A percentile compares a stretch with the other conserved stretches of the same genome.
These are phyloP conservation scores for Durio zibethinus DNA, from an alignment of 345 rosid species.

Conservation along the genomic window DNA sequence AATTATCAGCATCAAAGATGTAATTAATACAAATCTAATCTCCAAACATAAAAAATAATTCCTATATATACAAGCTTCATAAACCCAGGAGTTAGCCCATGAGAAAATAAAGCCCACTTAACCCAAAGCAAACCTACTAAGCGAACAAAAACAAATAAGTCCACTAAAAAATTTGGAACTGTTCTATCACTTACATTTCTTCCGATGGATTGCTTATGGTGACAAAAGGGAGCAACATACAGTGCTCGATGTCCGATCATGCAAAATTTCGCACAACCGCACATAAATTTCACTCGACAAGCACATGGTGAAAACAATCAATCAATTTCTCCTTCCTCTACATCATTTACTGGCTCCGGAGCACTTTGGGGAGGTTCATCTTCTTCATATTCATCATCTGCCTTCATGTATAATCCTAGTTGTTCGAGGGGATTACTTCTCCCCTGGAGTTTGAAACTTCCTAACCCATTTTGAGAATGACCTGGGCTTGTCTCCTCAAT, in stretches of 20 bases:
- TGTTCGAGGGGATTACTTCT: constrained; percentile 72
- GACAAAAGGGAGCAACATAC: neutral
- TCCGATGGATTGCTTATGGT: neutral
- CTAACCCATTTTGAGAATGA: constrained; percentile 42
- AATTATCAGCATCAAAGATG: neutral
- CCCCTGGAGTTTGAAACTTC: constrained; percentile 69
- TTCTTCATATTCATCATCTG: constrained; percentile 63
- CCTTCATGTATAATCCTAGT: constrained; percentile 78
- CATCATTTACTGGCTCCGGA: constrained; percentile 32
- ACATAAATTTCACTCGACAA: neutral
- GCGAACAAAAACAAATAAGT: neutral
- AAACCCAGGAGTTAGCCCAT: neutral
- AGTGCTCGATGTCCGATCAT: neutral
- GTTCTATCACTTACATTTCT: neutral
- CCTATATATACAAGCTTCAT: neutral
- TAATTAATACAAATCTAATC: no score
- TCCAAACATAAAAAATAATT: neutral
- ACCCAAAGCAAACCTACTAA: neutral
- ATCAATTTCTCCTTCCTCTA: constrained; percentile 60
- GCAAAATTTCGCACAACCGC: neutral
- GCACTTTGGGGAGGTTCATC: constrained; percentile 35
- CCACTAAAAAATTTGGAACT: neutral
- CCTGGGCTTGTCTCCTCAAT: constrained; percentile 57
- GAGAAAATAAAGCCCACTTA: neutral
- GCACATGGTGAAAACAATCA: constrained; percentile 9